phyloP scores from a whole-genome alignment of 2,329 filamentous ascomycete genomes.

The Thelonectria olida region DNA sequence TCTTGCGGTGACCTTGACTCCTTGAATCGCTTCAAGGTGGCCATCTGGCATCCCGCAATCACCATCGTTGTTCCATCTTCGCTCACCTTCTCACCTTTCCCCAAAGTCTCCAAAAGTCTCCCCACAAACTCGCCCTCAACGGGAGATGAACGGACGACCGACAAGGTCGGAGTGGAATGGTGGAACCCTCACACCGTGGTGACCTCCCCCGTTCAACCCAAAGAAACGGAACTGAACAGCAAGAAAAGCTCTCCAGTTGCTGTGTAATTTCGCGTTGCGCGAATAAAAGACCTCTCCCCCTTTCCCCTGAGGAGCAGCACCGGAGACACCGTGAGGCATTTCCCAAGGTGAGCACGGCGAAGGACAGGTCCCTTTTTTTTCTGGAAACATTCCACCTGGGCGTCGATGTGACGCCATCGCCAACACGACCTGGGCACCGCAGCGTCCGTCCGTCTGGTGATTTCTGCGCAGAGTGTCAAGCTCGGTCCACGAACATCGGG shows the following conservation, averaged over 20 bases:
- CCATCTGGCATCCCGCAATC: neutral
- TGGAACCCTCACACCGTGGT: neutral
- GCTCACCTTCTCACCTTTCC: neutral
- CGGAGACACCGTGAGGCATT: conserved; percentile 33
- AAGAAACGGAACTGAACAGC: neutral
- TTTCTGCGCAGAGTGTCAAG: conserved; percentile 19
- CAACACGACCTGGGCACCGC: conserved; percentile 17
- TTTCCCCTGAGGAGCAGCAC: neutral
- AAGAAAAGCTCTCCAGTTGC: neutral
- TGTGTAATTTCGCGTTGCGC: conserved; percentile 27
- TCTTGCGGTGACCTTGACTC: neutral
- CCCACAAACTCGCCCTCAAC: conserved; percentile 8
- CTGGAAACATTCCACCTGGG: conserved; percentile 34
- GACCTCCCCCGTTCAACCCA: neutral
- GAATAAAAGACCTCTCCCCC: conserved; percentile 28
- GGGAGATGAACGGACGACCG: conserved; percentile 13
- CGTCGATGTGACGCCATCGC: conserved; percentile 32
- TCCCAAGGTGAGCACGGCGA: conserved; percentile 34
- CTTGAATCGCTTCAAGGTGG: neutral
- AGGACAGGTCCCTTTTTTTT: conserved; percentile 9
- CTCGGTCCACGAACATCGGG: conserved; percentile 31
- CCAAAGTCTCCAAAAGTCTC: conserved; percentile 13
- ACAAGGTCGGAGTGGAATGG: conserved; percentile 1
- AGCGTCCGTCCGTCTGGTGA: conserved; percentile 33
- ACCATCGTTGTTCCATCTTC: neutral